Percentiles rank a stretch among this genome's conserved stretches.
Conservation (phyloP, 768 basidiomycete genomes). For the Dioszegia crocea region DNA sequence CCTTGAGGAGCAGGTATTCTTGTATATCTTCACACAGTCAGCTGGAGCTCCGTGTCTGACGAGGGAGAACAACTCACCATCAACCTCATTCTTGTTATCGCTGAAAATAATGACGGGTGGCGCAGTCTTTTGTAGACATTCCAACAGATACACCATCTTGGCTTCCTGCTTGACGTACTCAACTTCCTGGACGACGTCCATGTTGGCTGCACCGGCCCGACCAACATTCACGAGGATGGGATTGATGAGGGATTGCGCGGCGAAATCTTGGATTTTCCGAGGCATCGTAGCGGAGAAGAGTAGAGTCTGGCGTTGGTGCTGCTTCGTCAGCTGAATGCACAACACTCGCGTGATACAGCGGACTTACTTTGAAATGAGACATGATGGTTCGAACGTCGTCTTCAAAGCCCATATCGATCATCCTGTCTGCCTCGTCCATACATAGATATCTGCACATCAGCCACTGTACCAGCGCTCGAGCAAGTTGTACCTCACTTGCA, state of each 20-base stretch:
- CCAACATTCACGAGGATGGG: slow-evolving; percentile 96
- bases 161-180: slow-evolving; percentile 99
- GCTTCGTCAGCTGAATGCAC: slow-evolving; percentile 8
- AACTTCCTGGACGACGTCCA: slow-evolving; percentile 86
- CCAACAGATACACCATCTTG: slow-evolving; percentile 97
- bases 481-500: slow-evolving; percentile 63
- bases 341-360: background rate
- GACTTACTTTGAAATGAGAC: slow-evolving; percentile 89
- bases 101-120: slow-evolving; percentile 97
- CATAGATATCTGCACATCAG: slow-evolving; percentile 63
- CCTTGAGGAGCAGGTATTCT: slow-evolving; percentile 92
- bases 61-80: slow-evolving; percentile 59
- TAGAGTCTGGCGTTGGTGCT: slow-evolving; percentile 94
- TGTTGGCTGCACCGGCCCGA: slow-evolving; percentile 92
- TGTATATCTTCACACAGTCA: slow-evolving; percentile 70
- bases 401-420: slow-evolving; percentile 98
- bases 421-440: slow-evolving; percentile 94
- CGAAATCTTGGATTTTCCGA: slow-evolving; percentile 96
- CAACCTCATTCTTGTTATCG: slow-evolving; percentile 99
- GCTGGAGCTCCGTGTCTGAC: background rate
- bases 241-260: slow-evolving; percentile 88
- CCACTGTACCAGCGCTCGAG: background rate
- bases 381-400: slow-evolving; percentile 94
- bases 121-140: slow-evolving; percentile 96
- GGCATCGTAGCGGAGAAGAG: slow-evolving; percentile 99